Percentiles rank a stretch among this genome's conserved stretches.
phyloP scores from a whole-genome alignment of 371 early-diverging fungal species.

The Haplosporangium sp. region DNA sequence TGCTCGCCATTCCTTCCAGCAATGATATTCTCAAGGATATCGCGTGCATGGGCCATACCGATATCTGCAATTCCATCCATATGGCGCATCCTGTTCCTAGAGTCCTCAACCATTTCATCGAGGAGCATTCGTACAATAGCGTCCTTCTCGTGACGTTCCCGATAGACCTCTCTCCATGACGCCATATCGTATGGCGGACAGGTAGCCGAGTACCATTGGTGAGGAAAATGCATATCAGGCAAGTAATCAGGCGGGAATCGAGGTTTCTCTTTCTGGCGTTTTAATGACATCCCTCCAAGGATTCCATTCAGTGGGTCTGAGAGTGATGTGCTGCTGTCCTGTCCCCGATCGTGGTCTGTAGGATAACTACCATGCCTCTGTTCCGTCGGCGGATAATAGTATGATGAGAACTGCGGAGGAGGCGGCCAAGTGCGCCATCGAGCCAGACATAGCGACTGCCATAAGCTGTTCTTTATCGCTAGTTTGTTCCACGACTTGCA shows the following conservation, averaged over 20 bases:
- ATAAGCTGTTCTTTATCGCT: slow-evolving; percentile 36
- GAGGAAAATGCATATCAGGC: slow-evolving; percentile 24
- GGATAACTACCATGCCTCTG: background rate
- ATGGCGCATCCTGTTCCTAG: slow-evolving; percentile 44
- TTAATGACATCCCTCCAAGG: slow-evolving; percentile 13
- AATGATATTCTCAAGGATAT: slow-evolving; percentile 46
- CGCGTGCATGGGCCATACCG: slow-evolving; percentile 48
- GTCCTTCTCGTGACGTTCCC: slow-evolving; percentile 45
- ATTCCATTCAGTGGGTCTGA: background rate
- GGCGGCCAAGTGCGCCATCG: slow-evolving; percentile 50
- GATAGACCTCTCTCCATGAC: slow-evolving; percentile 41
- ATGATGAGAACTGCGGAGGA: slow-evolving; percentile 19
- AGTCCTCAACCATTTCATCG: slow-evolving; percentile 44
- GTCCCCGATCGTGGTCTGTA: background rate
- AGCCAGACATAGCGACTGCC: slow-evolving; percentile 44
- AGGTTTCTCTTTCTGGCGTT: background rate
- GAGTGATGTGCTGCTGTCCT: background rate
- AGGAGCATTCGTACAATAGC: slow-evolving; percentile 29
- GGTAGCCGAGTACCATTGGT: slow-evolving; percentile 31
- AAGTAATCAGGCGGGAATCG: slow-evolving; percentile 14
- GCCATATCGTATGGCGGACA: slow-evolving; percentile 27
- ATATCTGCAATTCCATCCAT: slow-evolving; percentile 48
- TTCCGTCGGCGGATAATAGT: slow-evolving; percentile 5
- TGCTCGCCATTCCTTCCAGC: slow-evolving; percentile 23
- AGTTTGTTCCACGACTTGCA: slow-evolving; percentile 36